Conservation (phyloP, 148 eudicot species). For the Vaccinium myrtillus region DNA sequence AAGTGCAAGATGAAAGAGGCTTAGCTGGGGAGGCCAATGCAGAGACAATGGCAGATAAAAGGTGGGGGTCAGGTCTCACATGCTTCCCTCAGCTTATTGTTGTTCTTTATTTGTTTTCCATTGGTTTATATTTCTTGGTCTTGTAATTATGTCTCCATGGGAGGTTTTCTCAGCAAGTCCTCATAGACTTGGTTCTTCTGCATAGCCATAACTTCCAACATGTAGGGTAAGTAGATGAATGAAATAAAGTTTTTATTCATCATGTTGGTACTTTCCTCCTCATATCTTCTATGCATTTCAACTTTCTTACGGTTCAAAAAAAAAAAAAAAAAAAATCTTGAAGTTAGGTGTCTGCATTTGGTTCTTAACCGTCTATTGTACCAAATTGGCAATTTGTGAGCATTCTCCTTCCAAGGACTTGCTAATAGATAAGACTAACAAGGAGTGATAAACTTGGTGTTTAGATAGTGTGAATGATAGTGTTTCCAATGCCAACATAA, state of each 20-base stretch:
- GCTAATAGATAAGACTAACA: background rate
- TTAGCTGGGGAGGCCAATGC: slow-evolving; percentile 33
- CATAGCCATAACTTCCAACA: background rate
- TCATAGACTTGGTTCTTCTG: background rate
- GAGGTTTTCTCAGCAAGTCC: background rate
- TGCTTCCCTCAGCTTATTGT: background rate
- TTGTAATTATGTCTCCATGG: background rate
- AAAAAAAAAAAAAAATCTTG: background rate
- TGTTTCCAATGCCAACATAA: background rate
- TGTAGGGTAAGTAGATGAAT: background rate
- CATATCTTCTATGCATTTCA: background rate
- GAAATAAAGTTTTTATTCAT: background rate
- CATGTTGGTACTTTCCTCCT: background rate
- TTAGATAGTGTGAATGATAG: background rate
- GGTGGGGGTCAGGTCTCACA: slow-evolving; percentile 31
- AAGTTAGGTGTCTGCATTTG: background rate
- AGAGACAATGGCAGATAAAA: slow-evolving; percentile 40
- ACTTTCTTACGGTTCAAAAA: background rate
- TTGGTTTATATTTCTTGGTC: background rate
- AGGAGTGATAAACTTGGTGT: background rate
- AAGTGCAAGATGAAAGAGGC: slow-evolving; percentile 24
- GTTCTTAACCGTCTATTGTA: background rate
- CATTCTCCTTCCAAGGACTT: background rate
- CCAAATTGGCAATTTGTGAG: background rate
- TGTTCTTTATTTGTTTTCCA: background rate